Evolutionary conservation across 495 filamentous ascomycete genomes (phyloP).

Genomic region (Penicillium simplicissimum): DNA sequence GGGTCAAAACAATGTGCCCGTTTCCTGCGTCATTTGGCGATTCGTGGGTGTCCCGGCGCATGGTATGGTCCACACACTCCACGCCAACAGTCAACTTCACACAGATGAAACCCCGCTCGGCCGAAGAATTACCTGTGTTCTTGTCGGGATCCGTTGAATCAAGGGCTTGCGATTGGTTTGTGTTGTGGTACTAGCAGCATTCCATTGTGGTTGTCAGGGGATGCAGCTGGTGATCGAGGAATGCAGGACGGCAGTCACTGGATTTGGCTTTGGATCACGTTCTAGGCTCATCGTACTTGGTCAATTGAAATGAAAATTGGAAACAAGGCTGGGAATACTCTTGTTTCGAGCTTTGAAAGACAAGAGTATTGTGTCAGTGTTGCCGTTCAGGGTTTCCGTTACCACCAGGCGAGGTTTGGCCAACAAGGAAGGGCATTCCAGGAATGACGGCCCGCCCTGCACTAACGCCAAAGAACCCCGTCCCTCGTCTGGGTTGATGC

Average conservation of each 20-base stretch:
- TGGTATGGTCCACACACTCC: constrained; percentile 23
- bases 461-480: not conserved
- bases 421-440: not conserved
- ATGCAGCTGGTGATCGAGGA: constrained; percentile 16
- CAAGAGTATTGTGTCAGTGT: not conserved
- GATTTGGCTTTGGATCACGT: constrained; percentile 1
- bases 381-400: not conserved
- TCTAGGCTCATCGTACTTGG: constrained; percentile 6
- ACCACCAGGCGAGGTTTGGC: not conserved
- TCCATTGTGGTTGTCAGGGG: constrained; percentile 31
- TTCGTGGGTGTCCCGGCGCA: constrained; percentile 9
- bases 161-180: constrained; percentile 18
- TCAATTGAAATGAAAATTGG: not conserved
- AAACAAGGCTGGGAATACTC: too few species aligned
- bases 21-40: constrained; percentile 12
- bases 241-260: constrained; percentile 11
- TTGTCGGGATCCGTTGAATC: not conserved
- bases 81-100: constrained; percentile 8
- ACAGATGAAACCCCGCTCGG: not conserved
- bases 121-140: not conserved
- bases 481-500: not conserved
- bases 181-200: constrained; percentile 12
- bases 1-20: constrained; percentile 18
- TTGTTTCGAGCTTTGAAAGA: too few species aligned
- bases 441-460: not conserved